Percentiles rank a stretch among this genome's conserved stretches.
phyloP scores from a whole-genome alignment of 2,329 filamentous ascomycete species.

The Ophiostoma angusticollis region DNA sequence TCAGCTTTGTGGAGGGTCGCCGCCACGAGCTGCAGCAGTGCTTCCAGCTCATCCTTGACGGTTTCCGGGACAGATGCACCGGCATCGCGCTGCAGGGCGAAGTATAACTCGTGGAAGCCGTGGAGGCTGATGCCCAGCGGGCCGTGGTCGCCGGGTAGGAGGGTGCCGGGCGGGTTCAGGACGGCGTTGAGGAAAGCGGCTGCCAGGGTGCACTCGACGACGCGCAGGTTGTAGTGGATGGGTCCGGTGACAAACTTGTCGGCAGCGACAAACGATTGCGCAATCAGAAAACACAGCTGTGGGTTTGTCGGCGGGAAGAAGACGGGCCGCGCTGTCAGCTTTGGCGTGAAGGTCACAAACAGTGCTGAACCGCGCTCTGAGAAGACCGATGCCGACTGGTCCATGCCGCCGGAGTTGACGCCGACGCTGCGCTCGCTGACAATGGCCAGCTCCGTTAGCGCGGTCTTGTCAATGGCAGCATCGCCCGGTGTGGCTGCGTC shows the following conservation, averaged over 20 bases:
- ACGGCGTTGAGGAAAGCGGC: constrained; percentile 53
- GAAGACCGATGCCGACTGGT: constrained; percentile 92
- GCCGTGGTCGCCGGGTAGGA: constrained; percentile 62
- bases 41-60: constrained; percentile 53
- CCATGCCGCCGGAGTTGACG: constrained; percentile 97
- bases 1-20: constrained; percentile 63
- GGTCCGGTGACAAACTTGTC: constrained; percentile 93
- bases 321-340: constrained; percentile 62
- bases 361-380: constrained; percentile 74
- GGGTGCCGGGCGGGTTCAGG: constrained; percentile 41
- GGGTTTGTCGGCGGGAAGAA: constrained; percentile 70
- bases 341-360: constrained; percentile 79
- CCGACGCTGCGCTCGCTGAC: constrained; percentile 89
- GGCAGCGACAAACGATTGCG: constrained; percentile 84
- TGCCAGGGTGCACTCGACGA: constrained; percentile 88
- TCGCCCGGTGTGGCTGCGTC: constrained; percentile 34
- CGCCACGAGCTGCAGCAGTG: constrained; percentile 56
- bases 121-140: constrained; percentile 73
- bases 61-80: constrained; percentile 19
- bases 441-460: constrained; percentile 83
- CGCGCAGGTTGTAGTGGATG: constrained; percentile 90
- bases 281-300: constrained; percentile 82
- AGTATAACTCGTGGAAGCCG: constrained; percentile 77
- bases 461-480: constrained; percentile 70
- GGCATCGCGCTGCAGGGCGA: constrained; percentile 38